Percentiles rank a stretch among this genome's conserved stretches.
These are phyloP conservation scores for Coprinopsis sp. DNA, from an alignment of 768 basidiomycete genomes.

Conservation along the genomic window DNA sequence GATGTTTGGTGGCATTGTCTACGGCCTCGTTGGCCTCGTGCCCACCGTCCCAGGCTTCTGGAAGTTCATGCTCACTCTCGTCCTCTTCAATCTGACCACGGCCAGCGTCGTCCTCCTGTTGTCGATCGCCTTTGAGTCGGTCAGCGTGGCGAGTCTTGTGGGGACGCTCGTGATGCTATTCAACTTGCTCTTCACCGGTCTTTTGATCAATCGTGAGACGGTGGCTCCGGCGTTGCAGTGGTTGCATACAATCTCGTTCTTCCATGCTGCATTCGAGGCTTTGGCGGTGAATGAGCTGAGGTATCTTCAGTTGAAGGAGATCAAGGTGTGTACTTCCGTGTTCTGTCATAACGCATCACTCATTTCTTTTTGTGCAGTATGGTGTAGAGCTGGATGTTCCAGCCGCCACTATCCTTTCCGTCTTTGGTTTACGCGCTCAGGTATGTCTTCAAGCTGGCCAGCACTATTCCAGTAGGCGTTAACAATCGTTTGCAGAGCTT, in stretches of 20 bases:
- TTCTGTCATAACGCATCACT: neutral
- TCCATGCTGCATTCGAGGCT: slow-evolving; percentile 98
- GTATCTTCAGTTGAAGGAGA: slow-evolving; percentile 88
- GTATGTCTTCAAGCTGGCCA: slow-evolving; percentile 24
- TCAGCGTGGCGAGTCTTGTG: slow-evolving; percentile 86
- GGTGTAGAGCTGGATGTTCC: slow-evolving; percentile 97
- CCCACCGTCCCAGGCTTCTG: slow-evolving; percentile 87
- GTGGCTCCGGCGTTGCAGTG: slow-evolving; percentile 69
- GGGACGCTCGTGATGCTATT: slow-evolving; percentile 96
- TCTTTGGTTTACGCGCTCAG: slow-evolving; percentile 89
- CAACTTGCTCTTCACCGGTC: slow-evolving; percentile 98
- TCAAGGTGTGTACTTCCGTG: slow-evolving; percentile 52
- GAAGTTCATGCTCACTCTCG: slow-evolving; percentile 96
- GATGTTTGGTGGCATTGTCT: slow-evolving; percentile 93
- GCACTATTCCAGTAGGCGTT: neutral
- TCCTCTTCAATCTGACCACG: slow-evolving; percentile 95
- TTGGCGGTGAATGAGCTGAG: slow-evolving; percentile 96
- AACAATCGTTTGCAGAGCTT: slow-evolving; percentile 65
- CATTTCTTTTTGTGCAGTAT: slow-evolving; percentile 63
- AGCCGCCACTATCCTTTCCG: slow-evolving; percentile 90
- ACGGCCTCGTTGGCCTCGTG: slow-evolving; percentile 91
- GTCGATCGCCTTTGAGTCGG: slow-evolving; percentile 83
- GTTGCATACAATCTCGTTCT: slow-evolving; percentile 92
- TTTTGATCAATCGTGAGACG: slow-evolving; percentile 91
- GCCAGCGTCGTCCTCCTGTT: slow-evolving; percentile 88